Conservation (phyloP, 176 grass and related monocot genomes). For the Aechmea fasciata region DNA sequence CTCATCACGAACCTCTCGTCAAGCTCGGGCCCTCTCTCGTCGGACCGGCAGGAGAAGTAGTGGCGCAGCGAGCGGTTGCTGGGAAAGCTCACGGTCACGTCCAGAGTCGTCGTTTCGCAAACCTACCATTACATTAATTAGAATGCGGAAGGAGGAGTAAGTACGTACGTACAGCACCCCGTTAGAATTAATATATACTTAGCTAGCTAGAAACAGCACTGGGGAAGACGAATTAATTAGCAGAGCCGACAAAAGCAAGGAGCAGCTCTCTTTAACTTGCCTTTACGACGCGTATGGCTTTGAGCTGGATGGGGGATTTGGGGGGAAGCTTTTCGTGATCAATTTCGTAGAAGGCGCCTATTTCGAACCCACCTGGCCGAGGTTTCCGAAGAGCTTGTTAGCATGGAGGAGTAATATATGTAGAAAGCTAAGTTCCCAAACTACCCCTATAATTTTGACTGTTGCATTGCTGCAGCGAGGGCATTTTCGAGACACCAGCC, state of each 20-base stretch:
- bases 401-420: background rate
- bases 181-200: too few relatives aligned
- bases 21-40: conserved; percentile 38
- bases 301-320: conserved; percentile 67
- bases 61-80: conserved; percentile 42
- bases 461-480: background rate
- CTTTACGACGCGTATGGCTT: conserved; percentile 63
- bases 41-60: conserved; percentile 40
- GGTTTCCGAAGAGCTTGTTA: too few relatives aligned
- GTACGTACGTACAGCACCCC: background rate
- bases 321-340: conserved; percentile 66
- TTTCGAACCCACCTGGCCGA: background rate
- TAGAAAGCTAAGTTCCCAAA: conserved; percentile 1
- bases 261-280: conserved; percentile 12
- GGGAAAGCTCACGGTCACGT: conserved; percentile 66
- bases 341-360: conserved; percentile 72
- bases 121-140: conserved; percentile 31
- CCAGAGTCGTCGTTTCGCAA: conserved; percentile 38
- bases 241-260: conserved; percentile 1
- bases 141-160: conserved; percentile 6
- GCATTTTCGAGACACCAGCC: background rate
- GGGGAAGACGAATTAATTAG: background rate
- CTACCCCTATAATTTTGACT: background rate
- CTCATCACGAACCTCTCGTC: conserved; percentile 87
- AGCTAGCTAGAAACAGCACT: background rate